phyloP scores from a whole-genome alignment of 495 filamentous ascomycete species.

The Penicillium simplicissimum region DNA sequence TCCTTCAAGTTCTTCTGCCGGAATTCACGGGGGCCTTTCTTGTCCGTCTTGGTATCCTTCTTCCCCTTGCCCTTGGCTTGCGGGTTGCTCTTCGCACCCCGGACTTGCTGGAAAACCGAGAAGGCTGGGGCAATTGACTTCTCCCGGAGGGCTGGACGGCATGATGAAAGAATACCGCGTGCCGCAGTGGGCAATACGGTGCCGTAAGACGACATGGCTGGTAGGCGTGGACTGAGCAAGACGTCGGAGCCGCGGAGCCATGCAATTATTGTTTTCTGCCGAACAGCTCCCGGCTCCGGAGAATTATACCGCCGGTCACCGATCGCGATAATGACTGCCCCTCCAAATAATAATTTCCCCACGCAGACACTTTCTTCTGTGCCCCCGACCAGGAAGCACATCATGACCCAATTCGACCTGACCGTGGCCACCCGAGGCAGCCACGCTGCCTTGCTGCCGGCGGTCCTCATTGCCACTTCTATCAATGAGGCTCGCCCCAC shows the following conservation, averaged over 20 bases:
- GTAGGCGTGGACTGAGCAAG: constrained; percentile 17
- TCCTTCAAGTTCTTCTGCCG: constrained; percentile 59
- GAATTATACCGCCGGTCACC: constrained; percentile 34
- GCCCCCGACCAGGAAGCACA: constrained; percentile 10
- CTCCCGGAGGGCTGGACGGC: constrained; percentile 33
- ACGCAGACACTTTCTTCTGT: no score
- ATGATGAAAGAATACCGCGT: constrained; percentile 41
- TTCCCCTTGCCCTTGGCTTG: constrained; percentile 40
- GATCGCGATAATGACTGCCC: constrained; percentile 28
- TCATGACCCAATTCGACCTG: constrained; percentile 43
- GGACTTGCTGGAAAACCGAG: constrained; percentile 39
- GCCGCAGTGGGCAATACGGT: constrained; percentile 42
- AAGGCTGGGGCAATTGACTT: constrained; percentile 38
- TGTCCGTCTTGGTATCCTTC: constrained; percentile 60
- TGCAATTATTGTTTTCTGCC: constrained; percentile 45
- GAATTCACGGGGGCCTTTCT: constrained; percentile 65
- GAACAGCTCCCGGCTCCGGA: constrained; percentile 37
- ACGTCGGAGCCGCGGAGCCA: constrained; percentile 7
- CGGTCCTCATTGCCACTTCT: constrained; percentile 50
- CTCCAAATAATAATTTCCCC: constrained; percentile 21
- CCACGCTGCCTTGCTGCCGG: constrained; percentile 53
- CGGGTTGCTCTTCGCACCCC: constrained; percentile 38
- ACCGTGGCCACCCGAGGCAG: constrained; percentile 64
- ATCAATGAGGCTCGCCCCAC: constrained; percentile 49
- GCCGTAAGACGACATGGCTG: constrained; percentile 44